Evolutionary conservation across 1,284 basidiomycete species (phyloP).

Genomic region (Tylopilus sp.): DNA sequence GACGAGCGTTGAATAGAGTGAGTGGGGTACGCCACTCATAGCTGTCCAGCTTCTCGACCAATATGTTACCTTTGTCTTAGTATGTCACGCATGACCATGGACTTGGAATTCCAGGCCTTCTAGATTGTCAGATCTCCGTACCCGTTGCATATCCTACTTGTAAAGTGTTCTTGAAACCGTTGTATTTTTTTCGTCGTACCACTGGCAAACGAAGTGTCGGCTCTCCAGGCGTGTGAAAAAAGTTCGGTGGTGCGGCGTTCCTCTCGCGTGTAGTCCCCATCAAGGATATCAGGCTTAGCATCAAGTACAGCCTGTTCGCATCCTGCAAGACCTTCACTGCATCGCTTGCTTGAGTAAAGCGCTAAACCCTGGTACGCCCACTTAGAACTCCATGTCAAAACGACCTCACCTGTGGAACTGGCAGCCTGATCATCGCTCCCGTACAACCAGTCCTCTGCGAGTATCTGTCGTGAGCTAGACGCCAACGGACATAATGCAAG

Average conservation of each 20-base stretch:
- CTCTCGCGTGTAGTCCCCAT: slow-evolving; percentile 22
- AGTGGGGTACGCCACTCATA: slow-evolving; percentile 5
- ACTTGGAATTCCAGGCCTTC: slow-evolving; percentile 2
- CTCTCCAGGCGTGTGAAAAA: slow-evolving; percentile 32
- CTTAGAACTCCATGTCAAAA: not conserved
- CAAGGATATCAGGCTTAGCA: slow-evolving; percentile 32
- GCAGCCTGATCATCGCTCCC: slow-evolving; percentile 17
- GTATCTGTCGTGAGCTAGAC: slow-evolving; percentile 19
- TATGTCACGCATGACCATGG: slow-evolving; percentile 16
- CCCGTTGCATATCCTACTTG: slow-evolving; percentile 31
- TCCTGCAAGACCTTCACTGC: slow-evolving; percentile 10
- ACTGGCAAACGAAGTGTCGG: not conserved
- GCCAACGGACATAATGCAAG: slow-evolving; percentile 53
- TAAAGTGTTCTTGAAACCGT: slow-evolving; percentile 34
- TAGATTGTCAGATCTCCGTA: slow-evolving; percentile 16
- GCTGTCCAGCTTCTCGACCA: slow-evolving; percentile 8
- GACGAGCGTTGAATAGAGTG: slow-evolving; percentile 32
- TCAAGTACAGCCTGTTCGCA: slow-evolving; percentile 24
- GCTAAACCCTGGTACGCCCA: slow-evolving; percentile 7
- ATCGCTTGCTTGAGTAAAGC: not conserved
- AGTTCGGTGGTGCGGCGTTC: slow-evolving; percentile 16
- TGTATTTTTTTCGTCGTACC: slow-evolving; percentile 27
- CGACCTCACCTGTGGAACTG: slow-evolving; percentile 13
- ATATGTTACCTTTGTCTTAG: slow-evolving; percentile 19
- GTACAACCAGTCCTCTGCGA: slow-evolving; percentile 12